Conservation (phyloP, 2,329 filamentous ascomycete species). For the Berkeleyomyces basicola region DNA sequence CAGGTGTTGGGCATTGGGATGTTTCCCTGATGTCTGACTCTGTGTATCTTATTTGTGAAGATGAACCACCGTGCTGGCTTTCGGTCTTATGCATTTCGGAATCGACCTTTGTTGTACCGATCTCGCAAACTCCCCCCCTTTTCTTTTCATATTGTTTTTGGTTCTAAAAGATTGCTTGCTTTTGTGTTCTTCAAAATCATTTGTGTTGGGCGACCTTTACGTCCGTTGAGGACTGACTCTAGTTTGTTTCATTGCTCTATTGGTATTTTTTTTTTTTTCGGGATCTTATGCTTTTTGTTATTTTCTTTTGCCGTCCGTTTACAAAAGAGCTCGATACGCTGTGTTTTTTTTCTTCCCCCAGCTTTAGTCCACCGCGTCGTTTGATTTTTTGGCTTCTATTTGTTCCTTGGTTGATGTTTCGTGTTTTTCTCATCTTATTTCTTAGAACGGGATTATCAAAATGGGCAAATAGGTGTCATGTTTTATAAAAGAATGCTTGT, state of each 20-base stretch:
- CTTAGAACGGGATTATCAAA: background rate
- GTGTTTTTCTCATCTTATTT: background rate
- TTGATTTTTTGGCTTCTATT: background rate
- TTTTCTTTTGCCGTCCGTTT: background rate
- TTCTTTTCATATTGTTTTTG: background rate
- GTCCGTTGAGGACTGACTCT: constrained; percentile 1
- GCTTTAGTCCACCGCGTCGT: background rate
- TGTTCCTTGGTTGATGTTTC: background rate
- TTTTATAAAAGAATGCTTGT: background rate
- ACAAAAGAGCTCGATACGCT: background rate
- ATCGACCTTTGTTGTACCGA: background rate
- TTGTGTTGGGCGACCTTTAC: background rate
- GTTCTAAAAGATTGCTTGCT: constrained; percentile 1
- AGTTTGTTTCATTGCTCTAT: constrained; percentile 4
- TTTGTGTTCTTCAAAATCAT: background rate
- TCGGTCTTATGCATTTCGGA: background rate
- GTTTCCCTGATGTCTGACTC: background rate
- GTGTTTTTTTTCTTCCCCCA: background rate
- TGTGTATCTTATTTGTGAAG: background rate
- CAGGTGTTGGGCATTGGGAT: background rate
- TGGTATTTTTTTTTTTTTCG: constrained; percentile 4
- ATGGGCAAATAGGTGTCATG: background rate
- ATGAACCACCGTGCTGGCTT: background rate
- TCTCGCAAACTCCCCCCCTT: background rate
- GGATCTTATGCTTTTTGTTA: background rate